Percentiles rank a stretch among this genome's conserved stretches.
Conservation (phyloP, 306 rosid genomes). For the Cicer bijugum region DNA sequence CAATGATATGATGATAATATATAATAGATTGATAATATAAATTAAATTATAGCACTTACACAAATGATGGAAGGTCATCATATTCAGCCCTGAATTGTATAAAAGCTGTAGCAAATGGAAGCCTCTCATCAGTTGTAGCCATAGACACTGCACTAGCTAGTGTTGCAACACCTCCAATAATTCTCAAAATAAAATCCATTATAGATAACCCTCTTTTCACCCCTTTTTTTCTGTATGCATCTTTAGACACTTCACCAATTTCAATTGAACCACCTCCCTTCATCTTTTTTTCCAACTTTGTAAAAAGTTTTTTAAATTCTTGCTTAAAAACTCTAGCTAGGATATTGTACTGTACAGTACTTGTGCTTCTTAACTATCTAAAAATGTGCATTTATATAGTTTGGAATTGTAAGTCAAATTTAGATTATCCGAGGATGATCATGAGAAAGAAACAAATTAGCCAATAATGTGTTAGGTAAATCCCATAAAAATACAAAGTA, state of each 20-base stretch:
- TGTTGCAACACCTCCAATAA: conserved; percentile 49
- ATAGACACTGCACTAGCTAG: conserved; percentile 49
- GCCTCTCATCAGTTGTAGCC: conserved; percentile 53
- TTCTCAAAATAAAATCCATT: conserved; percentile 56
- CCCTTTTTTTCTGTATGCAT: conserved; percentile 34
- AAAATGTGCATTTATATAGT: conserved; percentile 34
- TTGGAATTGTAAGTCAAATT: neutral
- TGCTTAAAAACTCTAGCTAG: neutral
- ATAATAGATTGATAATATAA: too few species aligned
- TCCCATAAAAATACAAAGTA: neutral
- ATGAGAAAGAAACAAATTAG: neutral
- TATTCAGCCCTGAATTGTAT: conserved; percentile 54
- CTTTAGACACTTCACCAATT: conserved; percentile 41
- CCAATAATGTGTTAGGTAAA: conserved; percentile 39
- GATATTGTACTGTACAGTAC: neutral
- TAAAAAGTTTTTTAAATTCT: neutral
- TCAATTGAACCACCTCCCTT: conserved; percentile 37
- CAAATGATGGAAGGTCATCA: conserved; percentile 61
- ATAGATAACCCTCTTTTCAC: conserved; percentile 51
- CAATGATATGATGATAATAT: too few species aligned
- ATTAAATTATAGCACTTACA: conserved; percentile 43
- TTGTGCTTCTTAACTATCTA: conserved; percentile 1
- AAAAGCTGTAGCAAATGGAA: conserved; percentile 53
- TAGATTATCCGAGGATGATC: neutral
- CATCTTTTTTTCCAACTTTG: conserved; percentile 21